Evolutionary conservation across 352 stramenopile species (phyloP).

Genomic region (Pythium guiyangense): DNA sequence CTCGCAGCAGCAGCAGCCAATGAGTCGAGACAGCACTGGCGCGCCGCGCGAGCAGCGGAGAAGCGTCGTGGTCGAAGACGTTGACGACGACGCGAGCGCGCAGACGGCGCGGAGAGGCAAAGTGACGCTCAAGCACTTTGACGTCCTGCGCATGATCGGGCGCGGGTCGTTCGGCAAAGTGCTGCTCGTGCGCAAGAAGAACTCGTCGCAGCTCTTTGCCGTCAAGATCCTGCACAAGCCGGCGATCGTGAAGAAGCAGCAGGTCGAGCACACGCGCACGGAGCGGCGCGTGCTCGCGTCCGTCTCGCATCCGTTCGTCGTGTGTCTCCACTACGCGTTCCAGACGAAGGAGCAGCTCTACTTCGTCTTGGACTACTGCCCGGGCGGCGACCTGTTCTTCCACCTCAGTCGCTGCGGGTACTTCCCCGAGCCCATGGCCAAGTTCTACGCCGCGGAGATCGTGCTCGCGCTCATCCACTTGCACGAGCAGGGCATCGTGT

Average conservation of each 20-base stretch:
- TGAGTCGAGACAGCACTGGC: conserved; percentile 7
- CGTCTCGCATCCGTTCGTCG: conserved; percentile 83
- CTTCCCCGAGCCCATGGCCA: conserved; percentile 79
- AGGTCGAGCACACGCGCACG: conserved; percentile 79
- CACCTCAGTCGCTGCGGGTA: conserved; percentile 67
- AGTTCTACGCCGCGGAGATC: conserved; percentile 85
- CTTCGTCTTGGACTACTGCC: conserved; percentile 86
- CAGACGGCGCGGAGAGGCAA: conserved; percentile 26
- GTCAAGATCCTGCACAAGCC: conserved; percentile 86
- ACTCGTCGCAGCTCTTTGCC: conserved; percentile 66
- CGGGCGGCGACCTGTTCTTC: conserved; percentile 82
- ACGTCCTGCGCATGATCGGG: conserved; percentile 89
- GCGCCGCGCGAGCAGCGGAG: conserved; percentile 34
- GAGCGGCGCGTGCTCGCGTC: conserved; percentile 81
- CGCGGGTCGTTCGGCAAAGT: conserved; percentile 93
- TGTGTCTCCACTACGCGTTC: conserved; percentile 87
- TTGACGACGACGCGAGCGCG: conserved; percentile 51
- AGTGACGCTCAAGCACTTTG: conserved; percentile 84
- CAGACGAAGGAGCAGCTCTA: conserved; percentile 82
- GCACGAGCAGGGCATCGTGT: conserved; percentile 82
- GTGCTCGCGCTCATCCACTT: conserved; percentile 81
- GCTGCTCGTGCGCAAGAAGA: conserved; percentile 80
- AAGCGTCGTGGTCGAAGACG: conserved; percentile 65
- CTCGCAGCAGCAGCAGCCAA: conserved; percentile 14
- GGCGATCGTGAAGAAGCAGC: conserved; percentile 74